Evolutionary conservation across 2,329 filamentous ascomycete genomes (phyloP).

Genomic region (Penicillium fuscoglaucum): DNA sequence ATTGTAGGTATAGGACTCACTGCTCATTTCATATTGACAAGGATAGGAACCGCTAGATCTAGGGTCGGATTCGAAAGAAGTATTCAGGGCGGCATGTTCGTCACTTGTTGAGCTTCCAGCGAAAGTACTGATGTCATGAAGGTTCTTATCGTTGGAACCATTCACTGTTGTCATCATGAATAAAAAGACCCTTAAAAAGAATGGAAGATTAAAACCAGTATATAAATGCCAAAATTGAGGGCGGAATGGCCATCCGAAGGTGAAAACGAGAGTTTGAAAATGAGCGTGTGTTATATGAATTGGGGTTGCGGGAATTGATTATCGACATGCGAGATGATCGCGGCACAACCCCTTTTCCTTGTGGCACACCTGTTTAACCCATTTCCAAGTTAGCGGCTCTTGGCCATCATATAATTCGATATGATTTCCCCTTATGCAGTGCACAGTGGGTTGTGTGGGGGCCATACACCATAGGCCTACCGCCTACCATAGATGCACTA

Average conservation of each 20-base stretch:
- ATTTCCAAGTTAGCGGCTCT: background rate
- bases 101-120: constrained; percentile 1
- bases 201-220: background rate
- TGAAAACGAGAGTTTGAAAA: constrained; percentile 5
- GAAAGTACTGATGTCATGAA: constrained; percentile 4
- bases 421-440: background rate
- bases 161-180: constrained; percentile 7
- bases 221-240: background rate
- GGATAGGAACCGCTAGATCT: constrained; percentile 3
- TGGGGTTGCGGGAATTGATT: constrained; percentile 4
- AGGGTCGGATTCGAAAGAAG: constrained; percentile 1
- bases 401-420: constrained; percentile 4
- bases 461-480: background rate
- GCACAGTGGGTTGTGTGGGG: background rate
- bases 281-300: constrained; percentile 6
- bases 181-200: background rate
- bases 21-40: background rate
- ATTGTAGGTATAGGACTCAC: background rate
- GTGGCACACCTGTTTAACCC: background rate
- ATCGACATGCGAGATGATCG: background rate
- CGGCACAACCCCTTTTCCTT: constrained; percentile 4
- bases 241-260: background rate
- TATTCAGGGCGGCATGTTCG: background rate
- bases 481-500: background rate
- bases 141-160: constrained; percentile 7